Base-by-base conservation (phyloP, 2,329 filamentous ascomycete genomes). In the Zymoseptoria brevis region DNA sequence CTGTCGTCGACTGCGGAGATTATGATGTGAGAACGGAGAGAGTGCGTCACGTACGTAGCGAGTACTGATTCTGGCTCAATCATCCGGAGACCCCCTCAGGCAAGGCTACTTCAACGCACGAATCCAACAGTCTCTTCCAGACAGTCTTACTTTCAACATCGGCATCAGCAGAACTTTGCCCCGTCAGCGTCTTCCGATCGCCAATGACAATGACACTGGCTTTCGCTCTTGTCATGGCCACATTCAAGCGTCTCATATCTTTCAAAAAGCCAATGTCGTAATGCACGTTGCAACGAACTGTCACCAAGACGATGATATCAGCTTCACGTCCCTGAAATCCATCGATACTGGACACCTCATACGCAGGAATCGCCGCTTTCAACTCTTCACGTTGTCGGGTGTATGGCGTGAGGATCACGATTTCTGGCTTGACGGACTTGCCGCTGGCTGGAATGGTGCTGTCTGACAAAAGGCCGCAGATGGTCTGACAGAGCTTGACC, bases 241-340 rank as follows among this genome's bases (percentile, higher is more conserved):
- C 56, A 53, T 57, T 57, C 26, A 57, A 21, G 13, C 56, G 56
- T 66, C 94, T 90, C 56, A 94, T 94, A 68, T 99, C 94, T 61
- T 92, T 97, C 80, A 99, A 80, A 84, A 99, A 57, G 26, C 56
- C 56, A 19, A 57, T 57, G 8, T 57, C 56, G 22, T 48, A 45
- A 48, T 57, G 56, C 21, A 16, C 24, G 41, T 57, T 57, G 30
- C 56, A 53, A 1, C 56, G 24, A 1, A 57, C 56, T 4, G 56
- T 57, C n/a, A 57, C 56, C 19, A 57, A 57, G 13, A 57, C 24
- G 11, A 57, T 41, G 50, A 57, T 48, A 29, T 57, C 56, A 9
- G 56, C 56, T 41, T 57, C 56, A 8, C 56, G 56, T 16, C 56
- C 56, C 24, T 57, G 56, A 19, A 53, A 57, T 8, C 56, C 56